phyloP scores from a whole-genome alignment of 73 alveolate genomes.

The Tetrahymena borealis region DNA sequence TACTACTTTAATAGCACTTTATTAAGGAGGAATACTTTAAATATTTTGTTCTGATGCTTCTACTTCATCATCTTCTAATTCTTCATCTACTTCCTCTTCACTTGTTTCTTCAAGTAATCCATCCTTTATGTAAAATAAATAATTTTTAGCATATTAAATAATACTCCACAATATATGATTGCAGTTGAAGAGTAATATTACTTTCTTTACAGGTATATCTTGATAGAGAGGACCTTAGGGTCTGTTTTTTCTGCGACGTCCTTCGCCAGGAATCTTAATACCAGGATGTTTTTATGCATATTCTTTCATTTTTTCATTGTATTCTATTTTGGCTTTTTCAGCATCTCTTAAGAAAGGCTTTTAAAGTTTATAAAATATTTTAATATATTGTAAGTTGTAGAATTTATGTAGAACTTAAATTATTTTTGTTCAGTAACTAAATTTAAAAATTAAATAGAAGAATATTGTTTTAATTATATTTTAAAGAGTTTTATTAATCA shows the following conservation, averaged over 20 bases:
- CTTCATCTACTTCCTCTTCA: not conserved
- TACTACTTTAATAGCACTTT: not conserved
- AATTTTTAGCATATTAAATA: not conserved
- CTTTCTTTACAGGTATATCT: not conserved
- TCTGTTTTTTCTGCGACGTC: not conserved
- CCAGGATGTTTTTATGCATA: not conserved
- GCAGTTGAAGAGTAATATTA: too few relatives aligned
- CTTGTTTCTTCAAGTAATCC: not conserved
- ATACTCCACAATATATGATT: not conserved
- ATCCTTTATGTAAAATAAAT: not conserved
- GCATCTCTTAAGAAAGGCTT: slow-evolving; percentile 2
- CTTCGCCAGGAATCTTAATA: not conserved
- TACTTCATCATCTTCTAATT: not conserved
- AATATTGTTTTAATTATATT: too few relatives aligned
- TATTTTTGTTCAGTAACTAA: too few relatives aligned
- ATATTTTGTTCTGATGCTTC: not conserved
- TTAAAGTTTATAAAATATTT: not conserved
- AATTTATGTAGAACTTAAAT: too few relatives aligned
- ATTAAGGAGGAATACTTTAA: not conserved
- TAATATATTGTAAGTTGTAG: too few relatives aligned
- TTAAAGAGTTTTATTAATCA: too few relatives aligned
- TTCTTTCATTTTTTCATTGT: not conserved
- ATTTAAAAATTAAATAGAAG: too few relatives aligned
- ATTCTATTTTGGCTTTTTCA: not conserved
- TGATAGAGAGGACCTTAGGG: not conserved